These are phyloP conservation scores for Casuarina glauca DNA, from an alignment of 306 rosid species.

Conservation along the genomic window DNA sequence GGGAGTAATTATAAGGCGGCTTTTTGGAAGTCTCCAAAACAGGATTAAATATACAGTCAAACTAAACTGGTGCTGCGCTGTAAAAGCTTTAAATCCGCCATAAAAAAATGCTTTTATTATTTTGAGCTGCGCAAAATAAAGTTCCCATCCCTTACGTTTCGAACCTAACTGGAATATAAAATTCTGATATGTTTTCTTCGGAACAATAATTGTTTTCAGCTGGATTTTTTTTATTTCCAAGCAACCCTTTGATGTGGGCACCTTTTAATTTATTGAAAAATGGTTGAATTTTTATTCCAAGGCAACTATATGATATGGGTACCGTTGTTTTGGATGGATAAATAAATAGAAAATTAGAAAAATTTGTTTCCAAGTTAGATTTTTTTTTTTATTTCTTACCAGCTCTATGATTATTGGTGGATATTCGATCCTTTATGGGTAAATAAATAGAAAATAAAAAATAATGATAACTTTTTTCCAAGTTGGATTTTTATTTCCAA, in stretches of 20 bases:
- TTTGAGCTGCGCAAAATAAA: conserved; percentile 12
- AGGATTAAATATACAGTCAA: conserved; percentile 50
- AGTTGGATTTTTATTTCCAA: too few species aligned
- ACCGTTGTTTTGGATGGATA: too few species aligned
- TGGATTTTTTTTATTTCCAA: conserved; percentile 12
- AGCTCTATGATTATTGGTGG: too few species aligned
- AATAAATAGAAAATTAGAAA: too few species aligned
- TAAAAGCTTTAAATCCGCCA: conserved; percentile 39
- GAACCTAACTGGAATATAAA: conserved; percentile 21
- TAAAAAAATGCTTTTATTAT: conserved; percentile 40
- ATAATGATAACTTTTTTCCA: too few species aligned
- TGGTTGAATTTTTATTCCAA: too few species aligned
- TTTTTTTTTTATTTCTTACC: too few species aligned
- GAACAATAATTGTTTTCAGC: background rate
- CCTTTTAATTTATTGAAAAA: background rate
- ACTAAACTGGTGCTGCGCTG: conserved; percentile 55
- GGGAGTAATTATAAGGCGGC: conserved; percentile 27
- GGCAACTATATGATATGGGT: too few species aligned
- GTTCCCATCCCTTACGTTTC: conserved; percentile 45
- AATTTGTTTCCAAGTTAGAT: too few species aligned
- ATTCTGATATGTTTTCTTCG: conserved; percentile 26
- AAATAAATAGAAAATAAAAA: too few species aligned
- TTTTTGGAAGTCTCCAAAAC: conserved; percentile 33
- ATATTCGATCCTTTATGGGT: too few species aligned
- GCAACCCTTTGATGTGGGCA: conserved; percentile 19